Evolutionary conservation across 352 stramenopile species (phyloP), one percentile per base, ranked within the genome.

Genomic region (Phytopythium chamaehyphon): DNA sequence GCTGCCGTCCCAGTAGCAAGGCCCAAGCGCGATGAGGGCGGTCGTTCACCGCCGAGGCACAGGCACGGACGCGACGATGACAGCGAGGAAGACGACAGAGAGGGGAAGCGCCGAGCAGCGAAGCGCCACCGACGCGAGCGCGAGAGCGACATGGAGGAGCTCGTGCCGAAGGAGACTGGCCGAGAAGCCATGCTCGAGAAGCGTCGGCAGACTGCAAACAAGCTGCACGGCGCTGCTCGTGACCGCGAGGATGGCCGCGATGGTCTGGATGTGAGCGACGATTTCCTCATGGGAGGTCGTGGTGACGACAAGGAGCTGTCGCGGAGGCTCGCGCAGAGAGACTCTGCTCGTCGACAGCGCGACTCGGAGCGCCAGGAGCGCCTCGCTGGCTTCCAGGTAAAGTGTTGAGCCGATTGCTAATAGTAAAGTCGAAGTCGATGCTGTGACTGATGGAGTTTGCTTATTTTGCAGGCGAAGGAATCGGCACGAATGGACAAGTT

Each of bases 401-500:
- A 33, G 9, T 33, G 5, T 9, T 33, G 28, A 33, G 28, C n/a
- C n/a, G n/a, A n/a, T n/a, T n/a, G n/a, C n/a, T n/a, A n/a, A n/a
- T n/a, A n/a, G n/a, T n/a, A n/a, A n/a, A n/a, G n/a, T n/a, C n/a
- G n/a, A n/a, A n/a, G n/a, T n/a, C n/a, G n/a, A n/a, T n/a, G n/a
- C n/a, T n/a, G n/a, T n/a, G n/a, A n/a, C n/a, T n/a, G n/a, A n/a
- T n/a, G n/a, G n/a, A n/a, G n/a, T n/a, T n/a, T n/a, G 59, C 54
- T 22, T n/a, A 12, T 33, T 23, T 37, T 46, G 23, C 64, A 88
- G 76, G 79, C 77, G 1, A 86, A 86, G 31, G 79, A 90, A 47
- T 66, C 68, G 3, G 79, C 74, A 15, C 67, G 79, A 6, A 90
- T 90, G 79, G 75, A 90, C 45, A 86, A 88, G 59, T 90, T 90